Evolutionary conservation across 345 rosid genomes (phyloP).

Genomic region (Gynandropsis gynandra): DNA sequence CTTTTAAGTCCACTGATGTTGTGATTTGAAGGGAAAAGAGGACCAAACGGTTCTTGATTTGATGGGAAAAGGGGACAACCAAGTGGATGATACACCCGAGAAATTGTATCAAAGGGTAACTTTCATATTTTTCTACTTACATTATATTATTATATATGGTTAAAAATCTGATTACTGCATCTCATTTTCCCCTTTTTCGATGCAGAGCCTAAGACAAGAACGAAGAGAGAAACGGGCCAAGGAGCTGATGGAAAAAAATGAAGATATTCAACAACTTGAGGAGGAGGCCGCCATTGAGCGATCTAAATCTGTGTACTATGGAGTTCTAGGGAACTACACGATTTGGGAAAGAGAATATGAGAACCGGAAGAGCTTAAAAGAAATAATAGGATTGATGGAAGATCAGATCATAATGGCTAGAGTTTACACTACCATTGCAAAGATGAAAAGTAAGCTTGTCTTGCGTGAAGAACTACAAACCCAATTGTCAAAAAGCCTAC

Average conservation of each 20-base stretch:
- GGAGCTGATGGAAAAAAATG: slow-evolving; percentile 53
- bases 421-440: slow-evolving; percentile 71
- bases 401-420: slow-evolving; percentile 93
- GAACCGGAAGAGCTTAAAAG: slow-evolving; percentile 48
- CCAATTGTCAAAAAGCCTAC: slow-evolving; percentile 62
- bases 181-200: slow-evolving; percentile 15
- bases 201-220: slow-evolving; percentile 69
- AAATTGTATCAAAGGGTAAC: slow-evolving; percentile 63
- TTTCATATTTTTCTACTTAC: slow-evolving; percentile 8
- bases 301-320: slow-evolving; percentile 73
- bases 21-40: slow-evolving; percentile 2
- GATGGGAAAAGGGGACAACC: slow-evolving; percentile 17
- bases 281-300: slow-evolving; percentile 82
- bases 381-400: slow-evolving; percentile 55
- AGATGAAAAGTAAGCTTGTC: slow-evolving; percentile 47
- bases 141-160: not conserved
- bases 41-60: slow-evolving; percentile 11
- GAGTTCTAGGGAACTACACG: slow-evolving; percentile 74
- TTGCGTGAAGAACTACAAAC: slow-evolving; percentile 57
- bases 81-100: slow-evolving; percentile 39
- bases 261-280: slow-evolving; percentile 51
- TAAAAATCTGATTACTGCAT: not conserved
- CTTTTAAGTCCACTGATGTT: slow-evolving; percentile 2
- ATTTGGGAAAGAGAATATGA: slow-evolving; percentile 76
- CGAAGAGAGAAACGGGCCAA: slow-evolving; percentile 57